Evolutionary conservation across 805 yeast species (phyloP), one percentile per base, ranked within the genome.

Genomic region (Candida khao-thaluensis): DNA sequence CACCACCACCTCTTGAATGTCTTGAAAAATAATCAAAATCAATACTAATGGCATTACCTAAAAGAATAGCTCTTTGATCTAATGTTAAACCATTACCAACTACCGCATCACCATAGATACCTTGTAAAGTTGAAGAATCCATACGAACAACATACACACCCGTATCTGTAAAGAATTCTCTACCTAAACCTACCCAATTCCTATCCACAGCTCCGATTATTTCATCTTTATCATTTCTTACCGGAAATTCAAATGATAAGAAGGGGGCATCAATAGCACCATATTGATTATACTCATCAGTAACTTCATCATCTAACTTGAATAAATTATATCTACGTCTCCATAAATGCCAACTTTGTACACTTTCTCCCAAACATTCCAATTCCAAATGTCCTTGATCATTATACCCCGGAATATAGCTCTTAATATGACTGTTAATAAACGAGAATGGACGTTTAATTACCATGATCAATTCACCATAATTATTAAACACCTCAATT

Each of bases 1-100:
- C 73, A 5, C 66, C 68, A 16, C 74, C 72, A 26, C 80, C 72
- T 33, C 72, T 52, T 14, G 91, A 81, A 58, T 90, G 97, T 58
- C 98, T 76, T n/a, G 96, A 86, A 62, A 93, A 93, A 64, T 90
- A 93, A 62, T 93, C 99, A 61, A 88, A 93, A 60, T 93, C 99
- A 44, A 93, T 83, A 42, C 95, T 84, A 1, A 93, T 82, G 0
- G 97, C 95, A 44, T 84, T 85, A 0, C 88, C 95, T 40, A 93
- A 68, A 59, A 93, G 54, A 1, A 89, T 79, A 0, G 96, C 96
- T 49, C 95, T 76, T 60, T 93, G 85, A 56, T 85, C 95, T 30
- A 88, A 62, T 3, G 82, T 76, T 60, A 93, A 60, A 12, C 35
- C 35, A 29, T 66, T 79, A 27, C 74, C 72, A 0, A 77, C 64